Conservation (phyloP, 2,329 filamentous ascomycete species). For the Ilyonectria sp. region DNA sequence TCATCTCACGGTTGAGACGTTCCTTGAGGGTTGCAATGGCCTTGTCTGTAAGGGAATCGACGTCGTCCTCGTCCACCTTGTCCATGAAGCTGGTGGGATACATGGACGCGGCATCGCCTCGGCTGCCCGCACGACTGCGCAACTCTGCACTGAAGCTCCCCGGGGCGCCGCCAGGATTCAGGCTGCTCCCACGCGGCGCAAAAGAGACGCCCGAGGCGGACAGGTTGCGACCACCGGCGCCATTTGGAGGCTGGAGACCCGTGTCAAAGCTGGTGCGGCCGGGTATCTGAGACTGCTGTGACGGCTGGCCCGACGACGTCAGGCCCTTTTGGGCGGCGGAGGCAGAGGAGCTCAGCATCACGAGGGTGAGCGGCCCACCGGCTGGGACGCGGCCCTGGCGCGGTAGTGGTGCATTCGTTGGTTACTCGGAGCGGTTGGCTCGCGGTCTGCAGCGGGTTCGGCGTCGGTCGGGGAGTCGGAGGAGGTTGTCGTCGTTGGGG, state of each 20-base stretch:
- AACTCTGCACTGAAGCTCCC: conserved; percentile 94
- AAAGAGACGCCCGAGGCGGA: conserved; percentile 73
- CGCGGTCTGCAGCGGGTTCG: conserved; percentile 34
- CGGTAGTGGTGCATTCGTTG: conserved; percentile 56
- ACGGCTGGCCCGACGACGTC: conserved; percentile 52
- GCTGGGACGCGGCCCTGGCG: conserved; percentile 56
- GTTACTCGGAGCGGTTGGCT: conserved; percentile 34
- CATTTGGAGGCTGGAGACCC: conserved; percentile 66
- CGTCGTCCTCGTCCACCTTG: conserved; percentile 75
- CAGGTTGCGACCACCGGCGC: conserved; percentile 60
- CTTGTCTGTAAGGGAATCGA: conserved; percentile 74
- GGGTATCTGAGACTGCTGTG: conserved; percentile 53
- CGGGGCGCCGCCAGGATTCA: conserved; percentile 78
- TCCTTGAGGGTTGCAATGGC: conserved; percentile 84
- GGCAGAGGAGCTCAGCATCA: conserved; percentile 53
- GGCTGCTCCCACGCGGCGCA: conserved; percentile 76
- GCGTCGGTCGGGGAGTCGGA: conserved; percentile 31
- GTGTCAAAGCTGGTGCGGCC: conserved; percentile 61
- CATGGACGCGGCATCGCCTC: conserved; percentile 53
- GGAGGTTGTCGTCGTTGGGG: conserved; percentile 23
- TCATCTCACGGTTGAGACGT: conserved; percentile 92
- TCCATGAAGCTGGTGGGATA: conserved; percentile 63
- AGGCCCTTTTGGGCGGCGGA: conserved; percentile 50
- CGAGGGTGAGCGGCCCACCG: conserved; percentile 54
- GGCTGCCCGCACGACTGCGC: conserved; percentile 69